phyloP scores from a whole-genome alignment of 225 moss, liverwort and hornwort species.

The Climacium dendroides region DNA sequence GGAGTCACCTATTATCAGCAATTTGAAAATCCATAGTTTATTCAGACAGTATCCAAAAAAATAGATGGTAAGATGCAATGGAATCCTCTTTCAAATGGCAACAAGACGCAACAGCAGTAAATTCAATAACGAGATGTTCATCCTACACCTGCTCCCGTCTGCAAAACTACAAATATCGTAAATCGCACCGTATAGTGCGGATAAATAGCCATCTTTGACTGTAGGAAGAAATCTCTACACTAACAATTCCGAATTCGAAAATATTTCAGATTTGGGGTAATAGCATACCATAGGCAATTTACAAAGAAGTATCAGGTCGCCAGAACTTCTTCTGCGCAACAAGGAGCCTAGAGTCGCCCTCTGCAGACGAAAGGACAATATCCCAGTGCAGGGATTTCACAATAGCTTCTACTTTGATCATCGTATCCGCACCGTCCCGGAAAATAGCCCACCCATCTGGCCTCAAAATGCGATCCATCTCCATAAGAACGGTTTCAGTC shows the following conservation, averaged over 20 bases:
- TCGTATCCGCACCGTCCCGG: slow-evolving; percentile 33
- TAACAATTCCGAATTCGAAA: neutral
- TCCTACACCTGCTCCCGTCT: neutral
- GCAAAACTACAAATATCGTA: neutral
- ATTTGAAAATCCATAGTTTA: neutral
- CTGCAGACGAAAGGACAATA: slow-evolving; percentile 13
- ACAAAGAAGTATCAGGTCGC: neutral
- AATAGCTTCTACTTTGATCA: slow-evolving; percentile 37
- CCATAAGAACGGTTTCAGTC: slow-evolving; percentile 45
- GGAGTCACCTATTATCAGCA: neutral
- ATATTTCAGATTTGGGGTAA: neutral
- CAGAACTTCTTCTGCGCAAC: slow-evolving; percentile 51
- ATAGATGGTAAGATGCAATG: neutral
- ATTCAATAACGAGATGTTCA: neutral
- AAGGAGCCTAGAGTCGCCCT: slow-evolving; percentile 39
- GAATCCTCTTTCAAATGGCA: neutral
- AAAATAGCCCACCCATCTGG: slow-evolving; percentile 79
- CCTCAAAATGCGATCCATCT: slow-evolving; percentile 81
- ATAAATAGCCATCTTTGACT: neutral
- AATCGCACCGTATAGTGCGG: neutral
- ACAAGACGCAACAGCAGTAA: neutral
- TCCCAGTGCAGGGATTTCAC: slow-evolving; percentile 62
- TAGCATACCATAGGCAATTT: neutral
- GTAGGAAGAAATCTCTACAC: neutral
- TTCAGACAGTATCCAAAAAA: neutral